Percentiles rank a stretch among this genome's conserved stretches.
phyloP scores from a whole-genome alignment of 441 rosid species.

The Adansonia gregorii region DNA sequence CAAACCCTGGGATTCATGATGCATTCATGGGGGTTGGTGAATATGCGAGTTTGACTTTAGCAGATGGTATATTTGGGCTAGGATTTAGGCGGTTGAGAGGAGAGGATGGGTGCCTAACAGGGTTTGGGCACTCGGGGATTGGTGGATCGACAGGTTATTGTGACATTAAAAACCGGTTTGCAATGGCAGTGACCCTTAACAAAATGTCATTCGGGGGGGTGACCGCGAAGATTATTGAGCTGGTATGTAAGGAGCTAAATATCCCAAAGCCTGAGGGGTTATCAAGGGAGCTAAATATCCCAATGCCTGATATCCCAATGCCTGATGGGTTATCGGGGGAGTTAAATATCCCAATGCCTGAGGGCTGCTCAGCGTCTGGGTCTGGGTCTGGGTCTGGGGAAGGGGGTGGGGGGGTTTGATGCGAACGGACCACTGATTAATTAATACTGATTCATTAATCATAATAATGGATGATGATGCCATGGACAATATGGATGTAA shows the following conservation, averaged over 20 bases:
- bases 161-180: conserved; percentile 68
- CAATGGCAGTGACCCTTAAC: conserved; percentile 84
- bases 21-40: conserved; percentile 81
- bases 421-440: conserved; percentile 14
- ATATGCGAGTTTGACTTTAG: conserved; percentile 49
- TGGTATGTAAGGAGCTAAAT: conserved; percentile 83
- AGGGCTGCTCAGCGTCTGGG: conserved; percentile 60
- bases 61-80: conserved; percentile 73
- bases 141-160: conserved; percentile 93
- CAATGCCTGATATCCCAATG: no score
- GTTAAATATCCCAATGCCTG: conserved; percentile 29
- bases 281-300: background rate
- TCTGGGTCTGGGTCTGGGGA: background rate
- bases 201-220: conserved; percentile 75
- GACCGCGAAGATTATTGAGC: conserved; percentile 61
- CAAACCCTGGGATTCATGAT: conserved; percentile 65
- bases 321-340: conserved; percentile 49
- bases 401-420: background rate
- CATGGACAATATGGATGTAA: no score
- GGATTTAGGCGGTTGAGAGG: conserved; percentile 64
- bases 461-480: no score
- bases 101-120: conserved; percentile 54
- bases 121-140: conserved; percentile 93
- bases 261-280: conserved; percentile 57
- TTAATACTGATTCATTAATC: background rate